A percentile compares a stretch with the other conserved stretches of the same genome.
Conservation (phyloP, 140 eudicot species). For the Senecio squalidus region DNA sequence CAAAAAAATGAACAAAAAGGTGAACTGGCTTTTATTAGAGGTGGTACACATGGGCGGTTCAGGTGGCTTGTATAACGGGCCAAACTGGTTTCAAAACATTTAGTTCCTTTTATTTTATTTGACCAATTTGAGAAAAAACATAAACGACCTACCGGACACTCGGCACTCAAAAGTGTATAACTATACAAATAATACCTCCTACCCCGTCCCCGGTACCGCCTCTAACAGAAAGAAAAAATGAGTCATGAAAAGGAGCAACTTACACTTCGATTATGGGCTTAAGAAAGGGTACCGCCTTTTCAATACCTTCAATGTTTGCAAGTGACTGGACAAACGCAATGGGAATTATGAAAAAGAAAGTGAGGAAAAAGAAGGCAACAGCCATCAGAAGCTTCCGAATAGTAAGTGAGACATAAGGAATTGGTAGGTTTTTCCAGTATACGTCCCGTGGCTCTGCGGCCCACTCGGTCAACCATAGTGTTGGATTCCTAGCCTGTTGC, state of each 20-base stretch:
- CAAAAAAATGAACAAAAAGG: neutral
- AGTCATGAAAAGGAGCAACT: slow-evolving; percentile 21
- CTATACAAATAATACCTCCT: no score
- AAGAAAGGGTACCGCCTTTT: slow-evolving; percentile 47
- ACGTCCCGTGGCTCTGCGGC: slow-evolving; percentile 98
- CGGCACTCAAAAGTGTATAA: no score
- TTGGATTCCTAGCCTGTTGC: slow-evolving; percentile 85
- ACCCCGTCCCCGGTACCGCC: no score
- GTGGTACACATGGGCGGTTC: no score
- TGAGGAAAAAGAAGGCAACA: slow-evolving; percentile 91
- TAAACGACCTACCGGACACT: no score
- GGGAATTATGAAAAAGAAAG: slow-evolving; percentile 85
- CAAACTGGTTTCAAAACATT: no score
- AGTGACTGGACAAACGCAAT: slow-evolving; percentile 72
- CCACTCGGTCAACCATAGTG: slow-evolving; percentile 95
- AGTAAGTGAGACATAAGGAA: slow-evolving; percentile 75
- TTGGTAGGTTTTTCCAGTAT: slow-evolving; percentile 70
- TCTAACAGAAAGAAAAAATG: no score
- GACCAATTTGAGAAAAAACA: no score
- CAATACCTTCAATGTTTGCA: slow-evolving; percentile 77
- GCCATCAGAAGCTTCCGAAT: slow-evolving; percentile 62
- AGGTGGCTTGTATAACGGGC: no score
- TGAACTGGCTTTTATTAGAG: no score
- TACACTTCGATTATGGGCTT: slow-evolving; percentile 59
- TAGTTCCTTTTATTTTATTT: no score